A percentile compares a stretch with the other conserved stretches of the same genome.
Conservation (phyloP, 2,329 filamentous ascomycete genomes). For the Penicillium sp. region DNA sequence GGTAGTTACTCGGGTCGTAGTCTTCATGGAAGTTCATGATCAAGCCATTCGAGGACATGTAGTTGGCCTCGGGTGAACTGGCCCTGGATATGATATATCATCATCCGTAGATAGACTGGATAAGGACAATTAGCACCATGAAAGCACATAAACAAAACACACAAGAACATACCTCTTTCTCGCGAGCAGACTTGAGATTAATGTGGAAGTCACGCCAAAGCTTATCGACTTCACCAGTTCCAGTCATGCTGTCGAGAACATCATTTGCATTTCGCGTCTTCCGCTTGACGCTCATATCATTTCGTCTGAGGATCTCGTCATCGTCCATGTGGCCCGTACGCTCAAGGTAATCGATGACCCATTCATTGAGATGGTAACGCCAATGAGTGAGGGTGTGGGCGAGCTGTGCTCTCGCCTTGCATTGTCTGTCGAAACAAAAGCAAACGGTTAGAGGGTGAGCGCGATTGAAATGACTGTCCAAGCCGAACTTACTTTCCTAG, state of each 20-base stretch:
- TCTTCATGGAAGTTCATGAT: background rate
- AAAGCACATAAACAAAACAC: background rate
- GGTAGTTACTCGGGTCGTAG: background rate
- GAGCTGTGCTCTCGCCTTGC: constrained; percentile 57
- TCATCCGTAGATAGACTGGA: constrained; percentile 13
- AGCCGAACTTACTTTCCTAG: constrained; percentile 41
- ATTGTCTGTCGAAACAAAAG: constrained; percentile 35
- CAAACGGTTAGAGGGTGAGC: background rate
- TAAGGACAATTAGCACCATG: background rate
- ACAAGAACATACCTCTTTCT: constrained; percentile 35
- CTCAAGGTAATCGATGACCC: constrained; percentile 56
- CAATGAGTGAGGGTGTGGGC: constrained; percentile 67
- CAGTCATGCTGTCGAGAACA: constrained; percentile 58
- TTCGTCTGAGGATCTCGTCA: constrained; percentile 52
- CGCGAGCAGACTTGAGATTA: constrained; percentile 51
- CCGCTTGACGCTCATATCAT: constrained; percentile 53
- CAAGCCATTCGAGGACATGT: background rate
- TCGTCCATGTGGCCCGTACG: constrained; percentile 50
- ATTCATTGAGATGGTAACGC: constrained; percentile 64
- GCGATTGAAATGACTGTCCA: no score
- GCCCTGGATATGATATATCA: background rate
- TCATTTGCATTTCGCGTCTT: constrained; percentile 53
- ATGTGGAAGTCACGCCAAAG: constrained; percentile 60
- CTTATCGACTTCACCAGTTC: constrained; percentile 49
- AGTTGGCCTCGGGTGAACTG: background rate